phyloP scores from a whole-genome alignment of 2,329 filamentous ascomycete species.

The Ilyonectria destructans region DNA sequence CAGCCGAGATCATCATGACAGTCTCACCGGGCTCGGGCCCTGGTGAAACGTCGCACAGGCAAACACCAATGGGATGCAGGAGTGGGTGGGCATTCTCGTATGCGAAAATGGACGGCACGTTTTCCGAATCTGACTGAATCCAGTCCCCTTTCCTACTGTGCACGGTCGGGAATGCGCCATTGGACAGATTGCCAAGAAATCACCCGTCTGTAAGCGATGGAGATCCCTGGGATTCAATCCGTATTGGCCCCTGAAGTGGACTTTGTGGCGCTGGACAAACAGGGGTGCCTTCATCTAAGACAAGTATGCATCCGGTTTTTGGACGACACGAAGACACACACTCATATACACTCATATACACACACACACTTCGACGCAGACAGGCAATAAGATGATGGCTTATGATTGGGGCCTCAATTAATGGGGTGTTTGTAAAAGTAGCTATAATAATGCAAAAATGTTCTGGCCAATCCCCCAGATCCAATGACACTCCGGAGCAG shows the following conservation, averaged over 20 bases:
- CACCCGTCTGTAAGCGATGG: neutral
- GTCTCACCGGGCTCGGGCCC: too few relatives aligned
- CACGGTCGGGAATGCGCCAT: neutral
- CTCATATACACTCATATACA: too few relatives aligned
- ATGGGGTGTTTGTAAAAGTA: neutral
- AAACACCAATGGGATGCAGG: neutral
- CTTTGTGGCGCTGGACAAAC: neutral
- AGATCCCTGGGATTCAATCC: neutral
- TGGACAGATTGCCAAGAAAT: neutral
- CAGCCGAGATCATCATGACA: neutral
- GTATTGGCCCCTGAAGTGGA: neutral
- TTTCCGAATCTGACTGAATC: conserved; percentile 1
- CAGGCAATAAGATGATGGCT: neutral
- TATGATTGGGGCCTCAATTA: neutral
- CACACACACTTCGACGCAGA: neutral
- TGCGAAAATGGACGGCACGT: neutral
- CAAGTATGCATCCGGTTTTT: neutral
- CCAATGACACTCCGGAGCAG: neutral
- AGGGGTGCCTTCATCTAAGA: neutral
- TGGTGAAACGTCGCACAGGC: too few relatives aligned
- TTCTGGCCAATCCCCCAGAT: neutral
- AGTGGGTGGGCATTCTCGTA: neutral
- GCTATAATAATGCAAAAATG: conserved; percentile 1
- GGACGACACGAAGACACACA: neutral
- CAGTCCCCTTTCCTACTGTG: conserved; percentile 1